Evolutionary conservation across 179 eudicot genomes (phyloP).

Genomic region (Heliamphora pulchella): DNA sequence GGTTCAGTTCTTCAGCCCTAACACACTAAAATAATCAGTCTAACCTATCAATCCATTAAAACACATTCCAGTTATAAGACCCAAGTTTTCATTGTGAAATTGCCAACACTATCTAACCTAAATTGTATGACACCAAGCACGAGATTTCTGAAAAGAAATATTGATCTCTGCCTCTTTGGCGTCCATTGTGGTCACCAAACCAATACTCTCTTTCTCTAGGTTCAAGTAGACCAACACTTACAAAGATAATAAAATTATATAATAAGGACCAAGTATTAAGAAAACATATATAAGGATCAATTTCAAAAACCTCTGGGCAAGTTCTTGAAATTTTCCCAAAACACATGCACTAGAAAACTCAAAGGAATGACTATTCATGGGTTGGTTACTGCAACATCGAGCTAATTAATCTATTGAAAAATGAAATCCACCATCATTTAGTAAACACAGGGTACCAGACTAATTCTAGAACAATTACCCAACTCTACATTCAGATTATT

Average conservation of each 20-base stretch:
- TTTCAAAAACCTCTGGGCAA: not conserved
- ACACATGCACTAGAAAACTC: not conserved
- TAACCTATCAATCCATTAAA: not conserved
- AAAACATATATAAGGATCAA: not conserved
- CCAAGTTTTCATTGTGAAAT: not conserved
- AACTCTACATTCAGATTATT: not conserved
- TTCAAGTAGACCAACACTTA: slow-evolving; percentile 8
- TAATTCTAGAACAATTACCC: not conserved
- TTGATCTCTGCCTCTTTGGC: not conserved
- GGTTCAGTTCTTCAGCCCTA: not conserved
- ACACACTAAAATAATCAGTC: not conserved
- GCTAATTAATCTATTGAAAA: slow-evolving; percentile 4
- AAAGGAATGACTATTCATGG: not conserved
- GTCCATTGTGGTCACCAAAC: not conserved
- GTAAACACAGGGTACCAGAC: not conserved
- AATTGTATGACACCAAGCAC: not conserved
- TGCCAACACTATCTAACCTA: not conserved
- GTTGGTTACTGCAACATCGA: not conserved
- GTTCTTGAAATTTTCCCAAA: not conserved
- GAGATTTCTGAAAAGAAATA: not conserved
- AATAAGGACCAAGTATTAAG: not conserved
- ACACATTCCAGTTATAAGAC: not conserved
- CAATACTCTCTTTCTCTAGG: not conserved
- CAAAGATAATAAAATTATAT: not conserved
- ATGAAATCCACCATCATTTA: not conserved